These are phyloP conservation scores for Solanum hybrid DNA, from an alignment of 305 asterid genomes.

Conservation along the genomic window DNA sequence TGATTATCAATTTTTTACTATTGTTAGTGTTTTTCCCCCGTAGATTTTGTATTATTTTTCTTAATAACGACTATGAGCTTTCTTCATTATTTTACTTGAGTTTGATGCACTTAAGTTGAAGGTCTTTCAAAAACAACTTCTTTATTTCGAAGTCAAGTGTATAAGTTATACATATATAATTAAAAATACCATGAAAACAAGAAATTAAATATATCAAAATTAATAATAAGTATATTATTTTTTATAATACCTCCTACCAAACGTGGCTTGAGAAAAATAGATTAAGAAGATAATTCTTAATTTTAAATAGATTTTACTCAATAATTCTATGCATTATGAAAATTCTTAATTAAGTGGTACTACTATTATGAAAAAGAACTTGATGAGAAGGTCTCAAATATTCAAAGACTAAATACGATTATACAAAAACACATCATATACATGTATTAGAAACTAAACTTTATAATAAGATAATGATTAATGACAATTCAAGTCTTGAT, in stretches of 20 bases:
- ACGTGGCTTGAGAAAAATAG: background rate
- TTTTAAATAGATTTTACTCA: background rate
- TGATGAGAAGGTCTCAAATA: background rate
- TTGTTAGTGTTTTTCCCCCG: background rate
- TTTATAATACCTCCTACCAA: background rate
- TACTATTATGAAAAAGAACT: background rate
- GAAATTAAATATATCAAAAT: background rate
- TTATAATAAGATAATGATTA: background rate
- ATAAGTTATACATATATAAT: too few species aligned
- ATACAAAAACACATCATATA: background rate
- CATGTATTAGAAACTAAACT: background rate
- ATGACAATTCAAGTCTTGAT: background rate
- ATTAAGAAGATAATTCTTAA: background rate
- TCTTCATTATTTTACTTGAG: background rate
- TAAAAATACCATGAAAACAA: background rate
- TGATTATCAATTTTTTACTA: too few species aligned
- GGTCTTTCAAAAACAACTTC: too few species aligned
- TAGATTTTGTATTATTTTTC: too few species aligned
- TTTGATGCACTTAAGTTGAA: background rate
- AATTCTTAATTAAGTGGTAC: background rate
- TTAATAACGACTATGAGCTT: too few species aligned
- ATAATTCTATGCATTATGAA: background rate
- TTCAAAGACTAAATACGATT: background rate
- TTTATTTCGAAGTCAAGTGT: too few species aligned
- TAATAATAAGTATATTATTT: background rate